Percentiles rank a stretch among this genome's conserved stretches.
These are phyloP conservation scores for Phytophthora quininea DNA, from an alignment of 352 stramenopile species.

Conservation along the genomic window DNA sequence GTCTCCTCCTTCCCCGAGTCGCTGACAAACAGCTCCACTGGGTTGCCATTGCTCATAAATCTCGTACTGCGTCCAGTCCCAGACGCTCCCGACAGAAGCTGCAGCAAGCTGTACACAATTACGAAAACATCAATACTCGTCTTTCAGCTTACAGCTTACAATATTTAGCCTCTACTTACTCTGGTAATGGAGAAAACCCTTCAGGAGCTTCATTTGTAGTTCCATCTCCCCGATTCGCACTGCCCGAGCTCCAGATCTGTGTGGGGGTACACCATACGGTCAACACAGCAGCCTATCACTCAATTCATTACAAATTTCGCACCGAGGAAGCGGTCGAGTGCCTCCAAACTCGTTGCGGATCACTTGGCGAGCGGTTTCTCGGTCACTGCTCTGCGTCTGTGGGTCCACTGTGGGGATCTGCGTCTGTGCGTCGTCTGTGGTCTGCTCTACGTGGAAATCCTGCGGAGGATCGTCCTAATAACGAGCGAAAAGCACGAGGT, in stretches of 20 bases:
- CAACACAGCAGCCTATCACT: slow-evolving; percentile 1
- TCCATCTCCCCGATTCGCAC: slow-evolving; percentile 26
- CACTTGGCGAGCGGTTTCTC: slow-evolving; percentile 15
- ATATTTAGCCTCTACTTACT: slow-evolving; percentile 23
- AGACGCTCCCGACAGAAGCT: slow-evolving; percentile 44
- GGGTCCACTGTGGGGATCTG: slow-evolving; percentile 18
- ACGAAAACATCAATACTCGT: background rate
- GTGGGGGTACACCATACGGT: background rate
- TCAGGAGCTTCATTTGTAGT: slow-evolving; percentile 2
- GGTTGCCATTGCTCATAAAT: slow-evolving; percentile 71
- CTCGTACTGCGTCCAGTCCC: slow-evolving; percentile 47
- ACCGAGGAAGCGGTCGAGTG: slow-evolving; percentile 27
- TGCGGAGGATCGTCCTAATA: slow-evolving; percentile 72
- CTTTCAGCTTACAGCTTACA: background rate
- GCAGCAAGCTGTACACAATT: slow-evolving; percentile 42
- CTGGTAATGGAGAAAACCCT: slow-evolving; percentile 24
- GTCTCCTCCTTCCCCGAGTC: slow-evolving; percentile 50
- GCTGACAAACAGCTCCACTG: slow-evolving; percentile 82
- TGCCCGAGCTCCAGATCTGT: slow-evolving; percentile 24
- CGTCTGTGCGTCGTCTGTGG: slow-evolving; percentile 24
- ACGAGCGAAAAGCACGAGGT: background rate
- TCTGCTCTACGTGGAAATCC: slow-evolving; percentile 45
- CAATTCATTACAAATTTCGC: background rate
- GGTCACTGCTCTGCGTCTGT: background rate
- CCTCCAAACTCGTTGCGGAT: slow-evolving; percentile 44